phyloP scores from a whole-genome alignment of 768 basidiomycete species.

The Amanita rubescens region DNA sequence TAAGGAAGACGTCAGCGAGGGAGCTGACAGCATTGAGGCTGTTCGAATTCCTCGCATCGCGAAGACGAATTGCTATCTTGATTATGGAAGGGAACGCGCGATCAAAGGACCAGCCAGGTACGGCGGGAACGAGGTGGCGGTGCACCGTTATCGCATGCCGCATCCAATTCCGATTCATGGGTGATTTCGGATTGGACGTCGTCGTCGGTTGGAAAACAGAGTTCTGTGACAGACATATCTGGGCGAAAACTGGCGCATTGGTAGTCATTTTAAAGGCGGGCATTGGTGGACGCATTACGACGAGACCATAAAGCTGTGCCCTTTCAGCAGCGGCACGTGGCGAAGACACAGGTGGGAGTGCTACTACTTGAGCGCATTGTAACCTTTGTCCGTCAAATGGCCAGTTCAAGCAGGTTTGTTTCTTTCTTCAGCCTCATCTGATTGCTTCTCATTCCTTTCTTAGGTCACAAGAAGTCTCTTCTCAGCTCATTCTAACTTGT shows the following conservation, averaged over 20 bases:
- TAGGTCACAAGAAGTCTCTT: constrained; percentile 42
- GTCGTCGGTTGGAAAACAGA: background rate
- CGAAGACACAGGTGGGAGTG: background rate
- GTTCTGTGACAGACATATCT: background rate
- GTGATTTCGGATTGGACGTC: background rate
- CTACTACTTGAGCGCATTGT: background rate
- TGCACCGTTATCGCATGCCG: background rate
- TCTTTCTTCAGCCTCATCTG: background rate
- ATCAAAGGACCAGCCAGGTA: background rate
- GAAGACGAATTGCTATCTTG: background rate
- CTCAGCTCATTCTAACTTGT: constrained; percentile 44
- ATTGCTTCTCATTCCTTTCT: constrained; percentile 5
- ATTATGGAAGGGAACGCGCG: background rate
- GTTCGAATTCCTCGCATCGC: background rate
- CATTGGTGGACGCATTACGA: background rate
- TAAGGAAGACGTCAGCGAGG: background rate
- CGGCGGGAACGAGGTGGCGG: background rate
- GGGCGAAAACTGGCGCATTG: background rate
- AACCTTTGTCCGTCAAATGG: constrained; percentile 12
- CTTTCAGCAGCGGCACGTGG: background rate
- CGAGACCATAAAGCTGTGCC: background rate
- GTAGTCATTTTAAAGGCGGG: background rate
- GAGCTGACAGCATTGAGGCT: background rate
- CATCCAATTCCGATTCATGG: background rate
- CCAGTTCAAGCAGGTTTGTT: constrained; percentile 28